Evolutionary conservation across 2,329 filamentous ascomycete genomes (phyloP), one percentile per base, ranked within the genome.

Genomic region (Aspergillus pseudoviridinutans): DNA sequence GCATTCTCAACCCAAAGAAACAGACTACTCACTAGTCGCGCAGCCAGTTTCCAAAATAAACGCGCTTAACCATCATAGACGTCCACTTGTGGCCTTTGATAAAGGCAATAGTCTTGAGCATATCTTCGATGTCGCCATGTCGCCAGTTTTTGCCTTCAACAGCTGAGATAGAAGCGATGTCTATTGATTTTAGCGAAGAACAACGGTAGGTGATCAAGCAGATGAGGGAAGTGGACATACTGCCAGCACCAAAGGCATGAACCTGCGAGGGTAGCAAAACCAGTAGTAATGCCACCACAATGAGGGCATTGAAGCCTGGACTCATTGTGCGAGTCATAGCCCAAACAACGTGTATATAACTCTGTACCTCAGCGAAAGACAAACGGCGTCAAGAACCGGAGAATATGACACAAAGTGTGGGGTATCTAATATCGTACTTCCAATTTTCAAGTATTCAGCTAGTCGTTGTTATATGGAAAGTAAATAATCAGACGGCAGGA

Each of bases 11-110:
- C 8, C 22, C 8, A 29, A 14, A 27, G 7, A 28, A 50, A 49
- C 27, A n/a, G 3, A 49, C 24, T 20, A 68, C 74, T 66, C 59
- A 76, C 74, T 94, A 94, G 76, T 93, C 90, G 59, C 90, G 84
- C 44, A 93, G 79, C 90, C 90, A 94, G 74, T 94, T 94, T 44
- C 90, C 90, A 78, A 93, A 93, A 76, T 92, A 93, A 29, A 87
- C 87, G 55, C 89, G 82, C 75, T 89, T 88, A 54, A 93, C 82
- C 76, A 90, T 84, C 80, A 90, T 87, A 14, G 86, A 86, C 1
- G 88, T 90, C 90, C 90, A 94, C 78, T 93, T 93, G 71, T 92
- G 90, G 57, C 90, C 90, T 61, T 88, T 83, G 57, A 93, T 81
- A 67, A 91, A 92, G 29, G 87, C 84, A 63, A 93, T 76, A 5